Evolutionary conservation across 768 basidiomycete species (phyloP).

Genomic region (Mycena venus): DNA sequence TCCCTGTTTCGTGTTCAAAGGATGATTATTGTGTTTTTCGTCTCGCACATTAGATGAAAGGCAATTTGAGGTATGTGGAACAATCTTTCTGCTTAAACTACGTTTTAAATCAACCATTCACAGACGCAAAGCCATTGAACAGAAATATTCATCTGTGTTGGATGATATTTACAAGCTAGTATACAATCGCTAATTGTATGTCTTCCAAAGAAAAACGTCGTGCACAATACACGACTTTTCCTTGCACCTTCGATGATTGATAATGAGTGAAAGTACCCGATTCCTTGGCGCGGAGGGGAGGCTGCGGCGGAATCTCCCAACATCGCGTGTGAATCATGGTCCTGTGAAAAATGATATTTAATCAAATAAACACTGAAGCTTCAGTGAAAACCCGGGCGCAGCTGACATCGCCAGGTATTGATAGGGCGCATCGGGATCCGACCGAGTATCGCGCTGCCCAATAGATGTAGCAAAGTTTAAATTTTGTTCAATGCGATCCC

Average conservation of each 20-base stretch:
- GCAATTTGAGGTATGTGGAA: slow-evolving; percentile 18
- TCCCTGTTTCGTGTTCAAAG: neutral
- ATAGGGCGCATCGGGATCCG: no score
- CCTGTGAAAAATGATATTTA: slow-evolving; percentile 7
- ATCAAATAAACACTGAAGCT: slow-evolving; percentile 8
- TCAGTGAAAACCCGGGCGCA: no score
- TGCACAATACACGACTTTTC: slow-evolving; percentile 8
- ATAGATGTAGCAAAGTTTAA: no score
- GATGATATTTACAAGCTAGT: slow-evolving; percentile 9
- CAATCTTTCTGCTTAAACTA: slow-evolving; percentile 11
- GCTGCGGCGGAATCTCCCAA: slow-evolving; percentile 6
- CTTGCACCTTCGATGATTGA: slow-evolving; percentile 10
- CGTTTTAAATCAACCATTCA: slow-evolving; percentile 12
- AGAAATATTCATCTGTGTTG: slow-evolving; percentile 8
- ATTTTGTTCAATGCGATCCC: no score
- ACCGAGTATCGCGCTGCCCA: no score
- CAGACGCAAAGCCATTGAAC: slow-evolving; percentile 20
- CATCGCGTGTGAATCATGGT: slow-evolving; percentile 6
- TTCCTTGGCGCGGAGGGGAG: slow-evolving; percentile 2
- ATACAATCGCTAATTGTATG: slow-evolving; percentile 10
- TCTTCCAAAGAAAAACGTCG: slow-evolving; percentile 6
- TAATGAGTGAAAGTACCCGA: slow-evolving; percentile 5
- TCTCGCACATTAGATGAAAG: slow-evolving; percentile 13
- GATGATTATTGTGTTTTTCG: slow-evolving; percentile 2
- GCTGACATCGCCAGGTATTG: no score